Base-by-base conservation (phyloP, 352 stramenopile species). In the Phytopythium mirpurense region DNA sequence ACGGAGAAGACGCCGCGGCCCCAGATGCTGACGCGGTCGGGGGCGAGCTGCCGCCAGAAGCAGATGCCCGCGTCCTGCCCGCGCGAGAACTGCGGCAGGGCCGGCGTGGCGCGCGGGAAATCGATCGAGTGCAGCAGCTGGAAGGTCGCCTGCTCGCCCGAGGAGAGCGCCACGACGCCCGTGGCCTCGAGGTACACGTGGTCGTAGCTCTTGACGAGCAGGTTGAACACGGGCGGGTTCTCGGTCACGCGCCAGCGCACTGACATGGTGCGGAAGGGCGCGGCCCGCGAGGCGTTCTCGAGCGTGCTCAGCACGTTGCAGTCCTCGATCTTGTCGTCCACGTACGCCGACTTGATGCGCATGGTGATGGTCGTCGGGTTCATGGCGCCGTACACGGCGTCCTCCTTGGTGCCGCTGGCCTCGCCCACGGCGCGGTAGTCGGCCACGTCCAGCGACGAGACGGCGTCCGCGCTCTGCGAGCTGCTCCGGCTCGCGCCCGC, bases 121-220 rank as follows among this genome's bases (percentile, higher is more conserved):
- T 62, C 65, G 43, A 73, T 60, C 8, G 65, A 69, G 36, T 72
- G 64, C 36, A 68, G 29, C 60, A 82, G 56, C 51, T 82, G 71
- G 50, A 63, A 82, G 3, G 68, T 69, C 0, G 76, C 36, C 4
- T 70, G 49, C 31, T 76, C 72, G 3, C 68, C 68, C 6, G 31
- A 64, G 0, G 58, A 45, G 2, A 71, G 67, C 10, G 56, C 42
- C 1, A 67, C 53, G 23, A 78, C 68, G 29, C 70, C 72, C 8
- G 61, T 82, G 34, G 72, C 64, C 46, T 83, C 66, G 3, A 70
- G 46, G 57, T 78, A 80, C 16, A 83, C 51, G 37, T 67, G 69
- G 50, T 83, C 72, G 18, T 70, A 65, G 49, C 70, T 70, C 53
- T 75, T 74, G 31, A 76, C 59, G 12, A 81, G 23, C 4, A 27